Evolutionary conservation across 2,329 filamentous ascomycete genomes (phyloP).

Genomic region (Sclerotiophoma versabilis): DNA sequence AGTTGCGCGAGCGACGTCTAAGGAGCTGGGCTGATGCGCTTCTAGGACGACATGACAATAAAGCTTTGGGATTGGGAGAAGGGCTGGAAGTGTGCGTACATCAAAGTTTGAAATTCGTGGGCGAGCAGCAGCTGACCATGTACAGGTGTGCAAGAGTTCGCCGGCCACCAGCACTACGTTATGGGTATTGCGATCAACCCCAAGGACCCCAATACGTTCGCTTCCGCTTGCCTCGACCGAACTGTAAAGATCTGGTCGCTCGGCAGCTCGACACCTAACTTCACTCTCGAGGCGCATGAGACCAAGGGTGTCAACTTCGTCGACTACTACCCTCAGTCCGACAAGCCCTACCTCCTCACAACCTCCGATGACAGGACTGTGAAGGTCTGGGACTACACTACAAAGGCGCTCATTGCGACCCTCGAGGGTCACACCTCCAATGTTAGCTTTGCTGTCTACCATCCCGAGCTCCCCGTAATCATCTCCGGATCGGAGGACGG

Average conservation of each 20-base stretch:
- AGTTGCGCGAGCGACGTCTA: conserved; percentile 17
- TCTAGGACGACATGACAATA: conserved; percentile 62
- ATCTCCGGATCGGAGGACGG: conserved; percentile 98
- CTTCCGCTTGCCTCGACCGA: conserved; percentile 91
- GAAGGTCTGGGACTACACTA: conserved; percentile 99
- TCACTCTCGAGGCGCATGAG: conserved; percentile 95
- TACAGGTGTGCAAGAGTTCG: conserved; percentile 80
- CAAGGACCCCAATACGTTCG: conserved; percentile 81
- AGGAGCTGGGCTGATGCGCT: conserved; percentile 29
- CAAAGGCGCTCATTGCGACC: conserved; percentile 94
- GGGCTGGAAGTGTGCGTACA: conserved; percentile 80
- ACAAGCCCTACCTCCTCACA: conserved; percentile 87
- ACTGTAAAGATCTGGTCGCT: conserved; percentile 99
- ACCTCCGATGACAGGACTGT: conserved; percentile 96
- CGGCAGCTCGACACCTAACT: conserved; percentile 91
- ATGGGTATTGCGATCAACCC: conserved; percentile 98
- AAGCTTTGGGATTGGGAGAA: conserved; percentile 99
- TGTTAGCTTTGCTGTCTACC: conserved; percentile 97
- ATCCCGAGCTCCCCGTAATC: conserved; percentile 95
- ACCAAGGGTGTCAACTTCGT: conserved; percentile 98
- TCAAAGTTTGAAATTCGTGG: background rate
- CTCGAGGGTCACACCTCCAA: conserved; percentile 98
- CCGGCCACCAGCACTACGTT: conserved; percentile 95
- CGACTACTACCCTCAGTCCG: conserved; percentile 77
- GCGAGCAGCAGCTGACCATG: conserved; percentile 26